Base-by-base conservation (phyloP, 2,329 filamentous ascomycete genomes). In the Ceratocystis smalleyi region DNA sequence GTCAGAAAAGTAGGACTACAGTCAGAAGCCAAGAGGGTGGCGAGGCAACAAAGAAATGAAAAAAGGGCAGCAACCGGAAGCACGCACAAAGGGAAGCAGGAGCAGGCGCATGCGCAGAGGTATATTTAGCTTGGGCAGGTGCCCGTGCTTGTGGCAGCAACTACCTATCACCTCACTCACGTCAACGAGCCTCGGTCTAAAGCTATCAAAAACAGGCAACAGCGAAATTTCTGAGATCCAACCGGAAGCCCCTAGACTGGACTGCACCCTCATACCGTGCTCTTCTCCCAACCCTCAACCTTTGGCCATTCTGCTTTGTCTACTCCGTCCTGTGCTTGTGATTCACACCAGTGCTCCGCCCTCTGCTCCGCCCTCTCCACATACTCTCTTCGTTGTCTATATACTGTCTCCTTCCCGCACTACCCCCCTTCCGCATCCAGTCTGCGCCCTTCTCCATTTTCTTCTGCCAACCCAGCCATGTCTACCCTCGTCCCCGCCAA, bases 401-500 rank as follows among this genome's bases (percentile, higher is more conserved):
- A n/a, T 7, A n/a, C 2, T n/a, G n/a, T 5, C 22, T 12, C 3
- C 8, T 51, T 51, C 5, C 47, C 8, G 47, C 10, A 15, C 3
- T 15, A 51, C n/a, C 10, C 6, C 6, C 22, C 7, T 3, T 51
- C n/a, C n/a, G 3, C 10, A 8, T 24, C 7, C 22, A n/a, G 1
- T 24, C 5, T 7, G 2, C 12, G 15, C 7, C 12, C 30, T 55
- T 22, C 2, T 15, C 43, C 43, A 40, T 10, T 15, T 27, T 17
- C 62, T 22, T 15, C 24, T 30, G 27, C 3, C n/a, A 17, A 40
- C 6, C 17, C 24, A 24, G 57, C 3, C 55, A 65, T 65, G 64
- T 32, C 64, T 32, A 30, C 66, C 27, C 81, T 89, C 64, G 80
- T 88, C 65, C 86, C 87, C 3, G 70, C 76, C 17, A 85, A 92